phyloP scores from a whole-genome alignment of 345 rosid genomes.

The Clausena lansium region DNA sequence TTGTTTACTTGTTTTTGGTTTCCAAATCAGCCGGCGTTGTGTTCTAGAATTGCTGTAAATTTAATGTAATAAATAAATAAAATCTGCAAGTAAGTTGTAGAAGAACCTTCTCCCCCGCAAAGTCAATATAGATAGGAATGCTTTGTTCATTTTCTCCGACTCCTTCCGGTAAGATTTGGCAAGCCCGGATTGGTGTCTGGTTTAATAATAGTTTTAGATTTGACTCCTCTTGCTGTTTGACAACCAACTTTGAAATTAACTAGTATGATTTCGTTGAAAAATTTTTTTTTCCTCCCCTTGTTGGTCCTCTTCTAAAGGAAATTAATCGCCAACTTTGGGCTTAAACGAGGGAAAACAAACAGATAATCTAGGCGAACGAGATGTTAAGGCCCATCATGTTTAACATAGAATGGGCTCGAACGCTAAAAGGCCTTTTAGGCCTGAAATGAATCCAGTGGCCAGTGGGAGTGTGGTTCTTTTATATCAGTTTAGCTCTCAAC shows the following conservation, averaged over 20 bases:
- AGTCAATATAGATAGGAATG: not conserved
- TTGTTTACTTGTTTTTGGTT: not conserved
- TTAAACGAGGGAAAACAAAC: no score
- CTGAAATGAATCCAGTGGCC: not conserved
- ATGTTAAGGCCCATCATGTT: not conserved
- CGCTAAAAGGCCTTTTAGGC: not conserved
- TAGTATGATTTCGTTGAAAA: no score
- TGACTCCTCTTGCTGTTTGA: not conserved
- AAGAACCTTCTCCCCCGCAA: not conserved
- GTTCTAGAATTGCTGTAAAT: not conserved
- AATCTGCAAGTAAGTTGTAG: not conserved
- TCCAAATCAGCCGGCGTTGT: not conserved
- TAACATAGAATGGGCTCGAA: not conserved
- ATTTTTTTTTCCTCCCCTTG: fast-evolving
- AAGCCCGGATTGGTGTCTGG: not conserved
- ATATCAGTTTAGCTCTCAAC: not conserved
- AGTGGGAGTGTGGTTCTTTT: not conserved
- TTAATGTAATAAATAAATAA: no score
- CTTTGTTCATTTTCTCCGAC: not conserved
- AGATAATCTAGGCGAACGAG: no score
- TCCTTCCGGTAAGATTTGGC: not conserved
- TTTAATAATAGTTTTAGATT: not conserved
- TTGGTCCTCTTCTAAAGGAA: not conserved
- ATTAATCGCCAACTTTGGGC: not conserved
- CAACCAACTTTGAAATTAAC: not conserved